These are phyloP conservation scores for Pleurotus giganteus DNA, from an alignment of 768 basidiomycete genomes.

Conservation along the genomic window DNA sequence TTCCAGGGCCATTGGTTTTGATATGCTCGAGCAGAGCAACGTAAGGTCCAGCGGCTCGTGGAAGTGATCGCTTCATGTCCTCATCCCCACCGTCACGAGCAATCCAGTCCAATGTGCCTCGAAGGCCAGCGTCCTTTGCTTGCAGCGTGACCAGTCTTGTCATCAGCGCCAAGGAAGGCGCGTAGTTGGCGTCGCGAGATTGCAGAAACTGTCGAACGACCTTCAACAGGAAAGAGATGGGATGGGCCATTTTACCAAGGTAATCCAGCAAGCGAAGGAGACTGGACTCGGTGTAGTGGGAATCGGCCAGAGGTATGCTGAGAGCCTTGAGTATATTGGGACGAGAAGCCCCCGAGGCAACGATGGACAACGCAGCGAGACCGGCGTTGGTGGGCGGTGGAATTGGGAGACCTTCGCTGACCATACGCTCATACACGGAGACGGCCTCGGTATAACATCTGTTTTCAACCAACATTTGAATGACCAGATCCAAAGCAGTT, in stretches of 20 bases:
- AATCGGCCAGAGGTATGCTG: slow-evolving; percentile 19
- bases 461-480: slow-evolving; percentile 38
- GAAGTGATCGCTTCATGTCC: slow-evolving; percentile 6
- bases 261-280: slow-evolving; percentile 24
- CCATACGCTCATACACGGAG: slow-evolving; percentile 40
- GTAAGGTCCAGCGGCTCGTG: slow-evolving; percentile 28
- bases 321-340: slow-evolving; percentile 16
- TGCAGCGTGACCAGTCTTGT: slow-evolving; percentile 35
- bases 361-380: slow-evolving; percentile 34
- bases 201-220: slow-evolving; percentile 22
- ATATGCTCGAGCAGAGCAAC: slow-evolving; percentile 37
- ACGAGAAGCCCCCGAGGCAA: slow-evolving; percentile 18
- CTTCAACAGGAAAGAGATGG: slow-evolving; percentile 14
- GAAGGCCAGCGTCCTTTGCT: slow-evolving; percentile 27
- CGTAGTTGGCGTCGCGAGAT: slow-evolving; percentile 17
- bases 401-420: slow-evolving; percentile 34
- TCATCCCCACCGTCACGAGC: slow-evolving; percentile 18
- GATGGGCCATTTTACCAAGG: slow-evolving; percentile 15
- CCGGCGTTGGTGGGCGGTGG: slow-evolving; percentile 36
- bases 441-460: slow-evolving; percentile 36
- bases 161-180: slow-evolving; percentile 30
- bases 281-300: slow-evolving; percentile 25
- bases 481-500: slow-evolving; percentile 32
- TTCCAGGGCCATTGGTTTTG: slow-evolving; percentile 25
- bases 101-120: slow-evolving; percentile 26